phyloP scores from a whole-genome alignment of 805 yeast genomes.

The Ogataea naganishii region DNA sequence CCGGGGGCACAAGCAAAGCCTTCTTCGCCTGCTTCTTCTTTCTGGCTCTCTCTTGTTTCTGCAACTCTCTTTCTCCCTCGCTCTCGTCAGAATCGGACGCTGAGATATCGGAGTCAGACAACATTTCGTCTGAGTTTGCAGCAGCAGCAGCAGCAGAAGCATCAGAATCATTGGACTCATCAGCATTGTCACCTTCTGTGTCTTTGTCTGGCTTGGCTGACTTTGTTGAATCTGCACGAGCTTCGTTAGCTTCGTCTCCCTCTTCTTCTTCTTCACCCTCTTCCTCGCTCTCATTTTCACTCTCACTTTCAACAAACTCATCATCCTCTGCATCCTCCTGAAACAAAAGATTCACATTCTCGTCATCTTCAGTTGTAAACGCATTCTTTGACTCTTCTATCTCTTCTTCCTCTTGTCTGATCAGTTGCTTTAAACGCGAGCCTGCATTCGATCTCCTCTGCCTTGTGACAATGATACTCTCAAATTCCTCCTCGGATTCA shows the following conservation, averaged over 20 bases:
- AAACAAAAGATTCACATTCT: conserved; percentile 61
- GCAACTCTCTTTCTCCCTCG: conserved; percentile 30
- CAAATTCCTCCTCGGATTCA: conserved; percentile 26
- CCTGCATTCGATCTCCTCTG: conserved; percentile 86
- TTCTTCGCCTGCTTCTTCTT: conserved; percentile 47
- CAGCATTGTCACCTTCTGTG: conserved; percentile 15
- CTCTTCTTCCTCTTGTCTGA: conserved; percentile 55
- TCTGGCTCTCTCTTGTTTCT: conserved; percentile 19
- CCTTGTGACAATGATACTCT: conserved; percentile 66
- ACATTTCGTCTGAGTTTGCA: conserved; percentile 36
- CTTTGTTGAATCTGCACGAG: conserved; percentile 8
- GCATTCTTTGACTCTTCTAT: conserved; percentile 9
- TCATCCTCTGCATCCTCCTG: conserved; percentile 54
- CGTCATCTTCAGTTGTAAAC: conserved; percentile 55
- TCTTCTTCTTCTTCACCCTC: conserved; percentile 22
- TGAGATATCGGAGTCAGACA: conserved; percentile 46
- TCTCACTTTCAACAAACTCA: conserved; percentile 30
- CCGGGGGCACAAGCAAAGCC: no score
- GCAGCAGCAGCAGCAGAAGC: conserved; percentile 20
- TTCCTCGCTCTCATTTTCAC: conserved; percentile 20
- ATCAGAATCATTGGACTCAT: conserved; percentile 21
- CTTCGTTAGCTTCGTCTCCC: conserved; percentile 17
- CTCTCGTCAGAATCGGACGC: conserved; percentile 52
- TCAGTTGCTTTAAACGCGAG: conserved; percentile 60
- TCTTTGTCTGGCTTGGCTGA: conserved; percentile 16